phyloP scores from a whole-genome alignment of 768 basidiomycete species.

The Lanmaoa pseudosensibilis region DNA sequence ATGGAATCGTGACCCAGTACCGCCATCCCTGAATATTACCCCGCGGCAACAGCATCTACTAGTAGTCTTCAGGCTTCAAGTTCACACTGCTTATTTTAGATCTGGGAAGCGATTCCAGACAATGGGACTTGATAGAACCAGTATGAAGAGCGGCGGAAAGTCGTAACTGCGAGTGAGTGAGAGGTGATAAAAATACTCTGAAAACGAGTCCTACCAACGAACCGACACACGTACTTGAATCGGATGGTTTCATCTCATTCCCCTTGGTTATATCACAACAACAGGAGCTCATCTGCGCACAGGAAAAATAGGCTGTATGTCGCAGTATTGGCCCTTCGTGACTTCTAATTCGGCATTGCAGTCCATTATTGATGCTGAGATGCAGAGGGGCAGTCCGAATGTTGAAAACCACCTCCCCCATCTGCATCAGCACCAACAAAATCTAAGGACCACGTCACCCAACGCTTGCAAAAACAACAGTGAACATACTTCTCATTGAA shows the following conservation, averaged over 20 bases:
- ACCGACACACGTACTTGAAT: neutral
- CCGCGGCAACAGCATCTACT: neutral
- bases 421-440: slow-evolving; percentile 1
- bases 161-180: neutral
- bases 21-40: neutral
- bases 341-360: neutral
- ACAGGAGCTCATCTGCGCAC: no score
- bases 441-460: neutral
- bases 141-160: no score
- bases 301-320: no score
- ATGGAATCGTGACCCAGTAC: no score
- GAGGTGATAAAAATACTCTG: neutral
- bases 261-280: neutral
- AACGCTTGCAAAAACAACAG: neutral
- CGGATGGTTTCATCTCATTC: neutral
- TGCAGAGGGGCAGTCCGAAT: neutral
- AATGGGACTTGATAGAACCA: neutral
- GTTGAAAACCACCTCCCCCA: neutral
- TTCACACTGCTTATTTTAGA: neutral
- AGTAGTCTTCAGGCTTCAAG: neutral
- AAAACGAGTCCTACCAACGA: neutral
- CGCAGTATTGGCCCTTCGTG: neutral
- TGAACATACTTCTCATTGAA: slow-evolving; percentile 46
- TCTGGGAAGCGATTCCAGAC: neutral
- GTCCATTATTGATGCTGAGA: neutral